Conservation (phyloP, 1,284 basidiomycete genomes). For the Pterula multifida region DNA sequence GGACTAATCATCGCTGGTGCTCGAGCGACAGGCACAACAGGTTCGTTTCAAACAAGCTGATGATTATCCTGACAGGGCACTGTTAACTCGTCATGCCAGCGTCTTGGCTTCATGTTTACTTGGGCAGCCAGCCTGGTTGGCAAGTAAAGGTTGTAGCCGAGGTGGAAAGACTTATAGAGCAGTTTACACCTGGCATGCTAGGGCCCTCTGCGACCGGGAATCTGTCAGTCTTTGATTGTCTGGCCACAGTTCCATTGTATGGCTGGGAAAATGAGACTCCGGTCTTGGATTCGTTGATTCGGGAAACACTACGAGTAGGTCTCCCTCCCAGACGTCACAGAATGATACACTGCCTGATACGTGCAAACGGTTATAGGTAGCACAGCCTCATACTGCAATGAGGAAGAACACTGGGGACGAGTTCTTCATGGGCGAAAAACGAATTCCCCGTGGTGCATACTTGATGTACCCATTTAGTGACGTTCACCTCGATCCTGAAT, state of each 20-base stretch:
- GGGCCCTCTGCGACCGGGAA: constrained; percentile 15
- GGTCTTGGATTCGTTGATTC: constrained; percentile 54
- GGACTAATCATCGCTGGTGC: constrained; percentile 64
- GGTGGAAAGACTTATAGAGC: constrained; percentile 48
- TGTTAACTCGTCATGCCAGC: constrained; percentile 23
- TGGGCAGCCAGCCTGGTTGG: constrained; percentile 55
- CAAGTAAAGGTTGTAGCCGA: constrained; percentile 40
- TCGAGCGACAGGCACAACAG: constrained; percentile 62
- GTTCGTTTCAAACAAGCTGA: constrained; percentile 20
- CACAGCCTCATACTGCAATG: constrained; percentile 69
- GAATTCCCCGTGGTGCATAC: constrained; percentile 57
- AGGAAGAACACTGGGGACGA: constrained; percentile 61
- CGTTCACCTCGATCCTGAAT: constrained; percentile 53
- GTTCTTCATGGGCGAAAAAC: constrained; percentile 47
- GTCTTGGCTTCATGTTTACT: constrained; percentile 59
- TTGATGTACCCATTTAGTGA: constrained; percentile 68
- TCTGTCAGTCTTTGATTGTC: constrained; percentile 21
- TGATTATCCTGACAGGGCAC: constrained; percentile 10
- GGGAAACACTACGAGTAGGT: constrained; percentile 47
- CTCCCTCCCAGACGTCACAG: background rate
- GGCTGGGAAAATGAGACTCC: constrained; percentile 59
- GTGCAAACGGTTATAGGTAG: constrained; percentile 23
- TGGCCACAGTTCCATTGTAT: constrained; percentile 51
- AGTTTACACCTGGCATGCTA: constrained; percentile 18
- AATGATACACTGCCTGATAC: too few species aligned